Percentiles rank a stretch among this genome's conserved stretches.
These are phyloP conservation scores for Pugionium cornutum DNA, from an alignment of 345 rosid species.

Conservation along the genomic window DNA sequence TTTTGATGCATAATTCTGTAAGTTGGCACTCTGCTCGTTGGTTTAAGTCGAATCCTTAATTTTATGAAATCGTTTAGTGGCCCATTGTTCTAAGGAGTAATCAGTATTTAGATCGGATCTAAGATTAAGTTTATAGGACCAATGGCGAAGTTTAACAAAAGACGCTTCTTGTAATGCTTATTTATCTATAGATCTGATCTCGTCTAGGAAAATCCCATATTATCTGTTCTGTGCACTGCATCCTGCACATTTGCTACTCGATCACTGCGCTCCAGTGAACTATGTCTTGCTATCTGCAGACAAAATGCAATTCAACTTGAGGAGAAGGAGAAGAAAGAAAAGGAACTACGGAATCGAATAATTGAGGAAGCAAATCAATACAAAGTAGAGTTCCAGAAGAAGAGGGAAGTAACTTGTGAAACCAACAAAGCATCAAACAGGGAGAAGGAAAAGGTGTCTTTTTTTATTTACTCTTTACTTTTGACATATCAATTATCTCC, in stretches of 20 bases:
- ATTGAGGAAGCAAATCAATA: slow-evolving; percentile 64
- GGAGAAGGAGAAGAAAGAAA: slow-evolving; percentile 60
- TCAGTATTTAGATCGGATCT: slow-evolving; percentile 18
- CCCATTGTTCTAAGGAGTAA: not conserved
- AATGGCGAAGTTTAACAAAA: not conserved
- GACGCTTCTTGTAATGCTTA: too few relatives aligned
- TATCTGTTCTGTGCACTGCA: too few relatives aligned
- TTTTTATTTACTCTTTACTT: too few relatives aligned
- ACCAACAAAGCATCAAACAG: slow-evolving; percentile 61
- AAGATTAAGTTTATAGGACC: slow-evolving; percentile 4
- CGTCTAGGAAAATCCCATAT: too few relatives aligned
- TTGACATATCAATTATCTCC: too few relatives aligned
- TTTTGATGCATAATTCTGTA: not conserved
- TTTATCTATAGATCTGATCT: too few relatives aligned
- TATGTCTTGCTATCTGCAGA: slow-evolving; percentile 38
- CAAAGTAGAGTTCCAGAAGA: slow-evolving; percentile 61
- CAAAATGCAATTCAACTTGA: slow-evolving; percentile 47
- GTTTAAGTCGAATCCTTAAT: not conserved
- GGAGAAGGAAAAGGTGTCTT: slow-evolving; percentile 71
- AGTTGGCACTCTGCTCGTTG: not conserved
- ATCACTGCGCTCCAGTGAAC: slow-evolving; percentile 23
- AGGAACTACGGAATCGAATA: slow-evolving; percentile 53
- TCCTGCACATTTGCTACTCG: not conserved
- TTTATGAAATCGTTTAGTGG: not conserved
- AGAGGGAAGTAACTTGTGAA: slow-evolving; percentile 56